Conservation (phyloP, 441 rosid species). For the Brassica balearica region DNA sequence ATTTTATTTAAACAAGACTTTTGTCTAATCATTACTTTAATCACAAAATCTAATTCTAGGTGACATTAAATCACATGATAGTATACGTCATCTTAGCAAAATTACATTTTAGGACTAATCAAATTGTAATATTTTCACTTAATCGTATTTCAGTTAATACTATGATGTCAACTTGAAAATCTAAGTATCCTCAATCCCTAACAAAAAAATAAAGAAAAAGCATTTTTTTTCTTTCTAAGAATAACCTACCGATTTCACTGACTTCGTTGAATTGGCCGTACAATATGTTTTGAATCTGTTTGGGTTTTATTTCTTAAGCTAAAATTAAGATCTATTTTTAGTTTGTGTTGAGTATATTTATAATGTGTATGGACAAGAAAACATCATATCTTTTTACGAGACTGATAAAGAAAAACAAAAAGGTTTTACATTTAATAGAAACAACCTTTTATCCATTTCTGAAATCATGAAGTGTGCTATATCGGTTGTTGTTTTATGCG, state of each 20-base stretch:
- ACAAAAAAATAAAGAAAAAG: background rate
- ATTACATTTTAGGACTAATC: background rate
- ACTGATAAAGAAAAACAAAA: background rate
- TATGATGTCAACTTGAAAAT: background rate
- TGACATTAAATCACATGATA: background rate
- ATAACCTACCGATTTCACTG: background rate
- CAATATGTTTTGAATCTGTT: background rate
- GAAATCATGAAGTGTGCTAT: conserved; percentile 2
- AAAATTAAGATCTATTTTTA: conserved; percentile 3
- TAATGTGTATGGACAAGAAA: background rate
- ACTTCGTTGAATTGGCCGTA: background rate
- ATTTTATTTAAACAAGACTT: background rate
- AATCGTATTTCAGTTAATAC: background rate
- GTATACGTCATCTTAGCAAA: background rate
- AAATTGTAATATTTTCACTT: background rate
- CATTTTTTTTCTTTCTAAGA: background rate
- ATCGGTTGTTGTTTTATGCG: background rate
- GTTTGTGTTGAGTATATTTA: background rate
- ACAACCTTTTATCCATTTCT: conserved; percentile 1
- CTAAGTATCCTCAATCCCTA: background rate
- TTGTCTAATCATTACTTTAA: background rate
- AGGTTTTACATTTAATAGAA: background rate
- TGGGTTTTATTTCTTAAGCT: background rate
- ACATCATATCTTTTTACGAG: background rate
- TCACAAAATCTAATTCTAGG: background rate